Conservation (phyloP, 345 rosid species). For the Syzygium aqueum region DNA sequence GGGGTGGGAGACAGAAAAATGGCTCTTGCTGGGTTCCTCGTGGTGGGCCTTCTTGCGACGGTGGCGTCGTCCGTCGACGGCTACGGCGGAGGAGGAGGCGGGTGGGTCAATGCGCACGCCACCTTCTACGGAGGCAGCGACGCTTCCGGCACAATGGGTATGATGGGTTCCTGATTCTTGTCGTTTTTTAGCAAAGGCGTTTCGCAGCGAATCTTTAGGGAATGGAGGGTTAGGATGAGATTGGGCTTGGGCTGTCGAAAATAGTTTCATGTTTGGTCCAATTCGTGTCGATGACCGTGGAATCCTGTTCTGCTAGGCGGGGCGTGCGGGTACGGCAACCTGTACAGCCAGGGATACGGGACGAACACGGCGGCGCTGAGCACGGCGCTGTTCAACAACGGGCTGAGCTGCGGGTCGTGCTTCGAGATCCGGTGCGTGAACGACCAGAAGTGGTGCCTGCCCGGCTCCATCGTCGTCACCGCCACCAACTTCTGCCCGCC, state of each 20-base stretch:
- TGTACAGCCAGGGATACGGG: constrained; percentile 79
- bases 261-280: not conserved
- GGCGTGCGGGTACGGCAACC: constrained; percentile 76
- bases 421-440: constrained; percentile 51
- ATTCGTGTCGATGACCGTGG: not conserved
- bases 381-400: constrained; percentile 71
- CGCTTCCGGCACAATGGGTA: constrained; percentile 59
- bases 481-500: constrained; percentile 89
- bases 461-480: constrained; percentile 57
- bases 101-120: constrained; percentile 27
- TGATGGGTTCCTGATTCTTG: not conserved
- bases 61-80: constrained; percentile 33
- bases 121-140: constrained; percentile 53
- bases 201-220: not conserved
- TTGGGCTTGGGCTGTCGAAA: not conserved
- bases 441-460: constrained; percentile 65
- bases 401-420: constrained; percentile 76
- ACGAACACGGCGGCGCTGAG: constrained; percentile 77
- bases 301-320: constrained; percentile 37
- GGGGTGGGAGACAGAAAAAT: constrained; percentile 25
- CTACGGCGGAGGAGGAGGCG: constrained; percentile 29
- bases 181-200: no score
- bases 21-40: constrained; percentile 29
- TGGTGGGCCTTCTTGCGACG: constrained; percentile 42
- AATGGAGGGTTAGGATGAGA: not conserved